These are phyloP conservation scores for Saccharomycopsis sp. DNA, from an alignment of 805 yeast genomes.

Conservation along the genomic window DNA sequence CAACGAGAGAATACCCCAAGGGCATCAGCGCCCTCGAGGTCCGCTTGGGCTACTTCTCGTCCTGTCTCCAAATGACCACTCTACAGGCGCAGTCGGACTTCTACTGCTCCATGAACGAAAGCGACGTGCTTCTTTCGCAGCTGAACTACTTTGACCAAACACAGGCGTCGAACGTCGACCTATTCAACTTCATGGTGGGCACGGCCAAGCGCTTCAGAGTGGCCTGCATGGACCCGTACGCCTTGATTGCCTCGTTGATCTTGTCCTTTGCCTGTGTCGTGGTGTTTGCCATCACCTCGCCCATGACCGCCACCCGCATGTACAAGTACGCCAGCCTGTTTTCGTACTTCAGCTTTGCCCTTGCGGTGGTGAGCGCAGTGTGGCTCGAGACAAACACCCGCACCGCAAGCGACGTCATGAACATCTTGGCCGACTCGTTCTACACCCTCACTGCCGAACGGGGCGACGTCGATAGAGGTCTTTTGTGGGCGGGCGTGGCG, in stretches of 20 bases:
- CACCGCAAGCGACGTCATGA: constrained; percentile 18
- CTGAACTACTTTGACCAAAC: constrained; percentile 11
- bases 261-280: constrained; percentile 14
- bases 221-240: constrained; percentile 19
- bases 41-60: constrained; percentile 18
- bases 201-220: constrained; percentile 19
- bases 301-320: constrained; percentile 7
- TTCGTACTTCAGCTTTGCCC: constrained; percentile 13
- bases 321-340: constrained; percentile 18
- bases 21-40: constrained; percentile 13
- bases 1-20: constrained; percentile 4
- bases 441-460: constrained; percentile 12
- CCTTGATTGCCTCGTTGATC: constrained; percentile 16
- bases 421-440: constrained; percentile 18
- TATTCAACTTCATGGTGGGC: constrained; percentile 20
- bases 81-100: not conserved
- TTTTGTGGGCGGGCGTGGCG: constrained; percentile 19
- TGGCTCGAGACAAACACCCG: constrained; percentile 21
- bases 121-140: constrained; percentile 14
- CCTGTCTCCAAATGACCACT: constrained; percentile 15
- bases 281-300: constrained; percentile 18
- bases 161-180: constrained; percentile 7
- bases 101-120: constrained; percentile 18
- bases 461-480: constrained; percentile 12
- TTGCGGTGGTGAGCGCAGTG: constrained; percentile 15